Evolutionary conservation across 2,329 filamentous ascomycete species (phyloP), one percentile per base, ranked within the genome.

Genomic region (Aspergillus pseudoglaucus): DNA sequence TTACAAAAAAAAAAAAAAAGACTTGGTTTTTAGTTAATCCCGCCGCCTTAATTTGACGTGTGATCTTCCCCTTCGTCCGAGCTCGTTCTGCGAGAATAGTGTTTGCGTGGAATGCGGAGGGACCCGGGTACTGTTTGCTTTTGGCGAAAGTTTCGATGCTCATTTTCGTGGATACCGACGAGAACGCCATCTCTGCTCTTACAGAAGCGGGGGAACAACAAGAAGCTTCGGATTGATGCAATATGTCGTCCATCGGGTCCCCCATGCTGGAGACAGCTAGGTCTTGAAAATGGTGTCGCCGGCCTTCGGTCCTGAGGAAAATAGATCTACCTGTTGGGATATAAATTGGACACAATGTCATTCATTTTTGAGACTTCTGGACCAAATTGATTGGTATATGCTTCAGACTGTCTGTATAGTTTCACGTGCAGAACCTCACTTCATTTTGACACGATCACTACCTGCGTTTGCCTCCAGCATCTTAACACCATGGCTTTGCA

Each of bases 401-500:
- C 38, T 41, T 20, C n/a, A 23, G 17, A 25, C 17, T 41, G 12
- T 14, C 33, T n/a, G 33, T 35, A 14, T 35, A 14, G 6, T 35
- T n/a, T 15, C 33, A 35, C 23, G 9, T 25, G 10, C 23, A 25
- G 23, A 25, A 25, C 23, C 23, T 25, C 23, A 10, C 8, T 25
- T 25, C 23, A 25, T 8, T 25, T 25, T 25, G 9, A 10, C 23
- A 25, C 23, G 6, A 14, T 35, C 7, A 35, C 12, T 35, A 35
- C n/a, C 32, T 6, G 32, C n/a, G 2, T 15, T 35, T 35, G 10
- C 32, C 8, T 35, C 32, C n/a, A 8, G n/a, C 32, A 5, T 35
- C 32, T 35, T 35, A 35, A 25, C 23, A 30, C 10, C 14, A 50
- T 50, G 48, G 40, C 48, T n/a, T 3, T 50, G 3, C 37, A 17